phyloP scores from a whole-genome alignment of 2,329 filamentous ascomycete species.

The Zarea fungicola region DNA sequence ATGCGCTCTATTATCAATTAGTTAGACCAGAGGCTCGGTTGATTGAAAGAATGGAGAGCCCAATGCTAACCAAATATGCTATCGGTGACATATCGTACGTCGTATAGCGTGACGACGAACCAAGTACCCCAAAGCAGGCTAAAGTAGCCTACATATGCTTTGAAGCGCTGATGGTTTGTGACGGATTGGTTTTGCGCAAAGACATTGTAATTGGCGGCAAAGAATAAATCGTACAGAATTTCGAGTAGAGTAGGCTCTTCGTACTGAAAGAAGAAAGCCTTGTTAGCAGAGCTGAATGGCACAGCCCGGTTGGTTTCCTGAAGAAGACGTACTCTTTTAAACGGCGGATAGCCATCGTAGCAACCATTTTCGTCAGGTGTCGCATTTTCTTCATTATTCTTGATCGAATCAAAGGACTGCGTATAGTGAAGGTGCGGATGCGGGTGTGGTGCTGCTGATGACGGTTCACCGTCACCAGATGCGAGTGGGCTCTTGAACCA shows the following conservation, averaged over 20 bases:
- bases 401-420: background rate
- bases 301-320: too few species aligned
- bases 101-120: constrained; percentile 58
- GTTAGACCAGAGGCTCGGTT: background rate
- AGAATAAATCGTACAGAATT: constrained; percentile 35
- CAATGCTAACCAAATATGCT: constrained; percentile 48
- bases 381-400: background rate
- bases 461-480: too few species aligned
- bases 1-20: constrained; percentile 36
- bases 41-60: background rate
- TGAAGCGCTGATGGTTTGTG: constrained; percentile 27
- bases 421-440: background rate
- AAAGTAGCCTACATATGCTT: constrained; percentile 33
- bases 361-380: background rate
- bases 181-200: constrained; percentile 38
- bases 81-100: constrained; percentile 61
- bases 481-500: constrained; percentile 12
- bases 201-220: constrained; percentile 57
- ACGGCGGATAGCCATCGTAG: constrained; percentile 5
- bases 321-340: constrained; percentile 1
- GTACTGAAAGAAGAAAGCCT: too few species aligned
- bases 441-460: too few species aligned
- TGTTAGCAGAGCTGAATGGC: too few species aligned
- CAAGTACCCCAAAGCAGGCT: constrained; percentile 64
- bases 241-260: constrained; percentile 33